Percentiles rank a stretch among this genome's conserved stretches.
Conservation (phyloP, 2,329 filamentous ascomycete genomes). For the Xylaria hypoxylon region DNA sequence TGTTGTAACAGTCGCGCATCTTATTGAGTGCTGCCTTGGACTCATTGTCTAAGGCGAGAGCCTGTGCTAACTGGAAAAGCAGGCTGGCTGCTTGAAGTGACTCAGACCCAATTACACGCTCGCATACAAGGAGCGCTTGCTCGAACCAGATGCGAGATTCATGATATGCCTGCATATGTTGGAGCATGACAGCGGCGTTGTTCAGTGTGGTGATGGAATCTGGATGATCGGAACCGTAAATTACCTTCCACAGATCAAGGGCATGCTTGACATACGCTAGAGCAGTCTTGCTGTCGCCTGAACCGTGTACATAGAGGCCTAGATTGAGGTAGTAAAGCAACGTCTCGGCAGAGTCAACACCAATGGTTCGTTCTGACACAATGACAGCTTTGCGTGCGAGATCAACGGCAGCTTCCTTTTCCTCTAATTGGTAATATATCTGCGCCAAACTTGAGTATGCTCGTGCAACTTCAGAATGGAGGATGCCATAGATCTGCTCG, state of each 20-base stretch:
- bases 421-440: constrained; percentile 96
- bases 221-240: constrained; percentile 92
- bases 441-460: constrained; percentile 96
- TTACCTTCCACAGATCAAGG: constrained; percentile 94
- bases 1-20: constrained; percentile 97
- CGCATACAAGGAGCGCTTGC: constrained; percentile 87
- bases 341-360: constrained; percentile 93
- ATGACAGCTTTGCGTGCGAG: constrained; percentile 96
- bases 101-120: constrained; percentile 87
- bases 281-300: constrained; percentile 89
- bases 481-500: constrained; percentile 97
- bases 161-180: constrained; percentile 92
- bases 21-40: constrained; percentile 89
- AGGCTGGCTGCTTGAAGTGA: constrained; percentile 95
- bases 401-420: constrained; percentile 95
- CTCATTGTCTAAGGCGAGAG: constrained; percentile 94
- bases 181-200: constrained; percentile 98
- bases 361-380: constrained; percentile 92
- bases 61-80: constrained; percentile 96
- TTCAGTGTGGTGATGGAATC: constrained; percentile 99
- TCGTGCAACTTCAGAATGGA: constrained; percentile 95
- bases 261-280: constrained; percentile 91
- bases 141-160: constrained; percentile 98
- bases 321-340: constrained; percentile 96
- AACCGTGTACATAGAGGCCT: constrained; percentile 91